A percentile compares a stretch with the other conserved stretches of the same genome.
phyloP scores from a whole-genome alignment of 208 protist genomes.

The Trypanosoma mega region DNA sequence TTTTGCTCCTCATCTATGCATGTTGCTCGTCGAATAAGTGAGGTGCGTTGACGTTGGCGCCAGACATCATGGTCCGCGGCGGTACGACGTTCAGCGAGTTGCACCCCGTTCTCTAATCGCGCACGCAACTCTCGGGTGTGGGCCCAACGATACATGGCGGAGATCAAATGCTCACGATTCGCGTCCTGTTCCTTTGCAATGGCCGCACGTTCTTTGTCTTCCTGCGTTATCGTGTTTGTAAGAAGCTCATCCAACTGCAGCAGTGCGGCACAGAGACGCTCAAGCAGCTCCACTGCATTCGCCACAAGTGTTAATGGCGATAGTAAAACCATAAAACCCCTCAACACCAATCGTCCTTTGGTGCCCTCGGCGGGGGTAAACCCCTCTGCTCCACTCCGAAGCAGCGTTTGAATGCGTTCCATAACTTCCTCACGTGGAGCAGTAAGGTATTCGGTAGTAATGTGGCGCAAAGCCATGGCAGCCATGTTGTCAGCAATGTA shows the following conservation, averaged over 20 bases:
- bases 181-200: neutral
- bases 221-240: neutral
- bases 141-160: neutral
- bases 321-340: slow-evolving; percentile 6
- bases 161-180: slow-evolving; percentile 1
- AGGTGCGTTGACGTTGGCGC: neutral
- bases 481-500: slow-evolving; percentile 10
- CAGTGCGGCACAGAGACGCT: neutral
- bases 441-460: slow-evolving; percentile 5
- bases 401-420: neutral
- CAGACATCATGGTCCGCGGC: neutral
- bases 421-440: neutral
- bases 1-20: slow-evolving; percentile 4
- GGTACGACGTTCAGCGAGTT: slow-evolving; percentile 11
- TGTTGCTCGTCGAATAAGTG: slow-evolving; percentile 1
- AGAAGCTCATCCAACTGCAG: slow-evolving; percentile 12
- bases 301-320: slow-evolving; percentile 10
- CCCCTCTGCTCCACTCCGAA: neutral
- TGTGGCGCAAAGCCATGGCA: slow-evolving; percentile 3
- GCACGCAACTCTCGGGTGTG: slow-evolving; percentile 2
- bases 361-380: neutral
- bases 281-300: slow-evolving; percentile 10
- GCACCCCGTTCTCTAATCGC: slow-evolving; percentile 1
- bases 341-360: neutral
- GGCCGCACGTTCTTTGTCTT: neutral